phyloP scores from a whole-genome alignment of 257 asterid genomes.

The Voacanga thouarsii region DNA sequence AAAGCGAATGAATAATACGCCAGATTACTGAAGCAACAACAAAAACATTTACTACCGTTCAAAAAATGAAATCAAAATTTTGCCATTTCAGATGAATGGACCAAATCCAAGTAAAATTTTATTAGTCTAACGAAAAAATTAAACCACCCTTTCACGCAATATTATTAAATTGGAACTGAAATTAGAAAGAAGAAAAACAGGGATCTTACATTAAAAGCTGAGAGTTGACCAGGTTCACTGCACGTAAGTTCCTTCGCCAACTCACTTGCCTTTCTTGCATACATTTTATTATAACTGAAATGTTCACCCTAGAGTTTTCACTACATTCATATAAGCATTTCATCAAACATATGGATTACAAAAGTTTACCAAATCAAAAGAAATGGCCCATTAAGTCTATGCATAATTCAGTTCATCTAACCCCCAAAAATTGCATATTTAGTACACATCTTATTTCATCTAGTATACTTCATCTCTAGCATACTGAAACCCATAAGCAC shows the following conservation, averaged over 20 bases:
- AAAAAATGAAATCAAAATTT: not conserved
- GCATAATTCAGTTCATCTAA: not conserved
- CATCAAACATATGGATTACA: conserved; percentile 33
- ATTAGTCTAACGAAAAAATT: not conserved
- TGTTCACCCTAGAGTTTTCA: conserved; percentile 19
- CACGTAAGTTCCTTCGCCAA: conserved; percentile 70
- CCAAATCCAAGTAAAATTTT: not conserved
- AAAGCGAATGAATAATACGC: not conserved
- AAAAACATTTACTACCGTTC: not conserved
- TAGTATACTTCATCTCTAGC: not conserved
- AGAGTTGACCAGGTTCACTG: conserved; percentile 68
- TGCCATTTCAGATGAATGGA: not conserved
- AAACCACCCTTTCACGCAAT: not conserved
- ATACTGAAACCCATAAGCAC: not conserved
- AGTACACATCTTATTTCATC: no score
- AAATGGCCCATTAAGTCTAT: not conserved
- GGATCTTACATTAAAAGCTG: conserved; percentile 61
- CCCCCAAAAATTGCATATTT: not conserved
- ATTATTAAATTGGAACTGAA: not conserved
- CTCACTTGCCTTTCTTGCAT: conserved; percentile 67
- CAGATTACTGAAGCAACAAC: not conserved
- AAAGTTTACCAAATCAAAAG: not conserved
- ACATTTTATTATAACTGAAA: conserved; percentile 39
- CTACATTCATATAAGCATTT: conserved; percentile 33
- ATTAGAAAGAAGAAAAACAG: not conserved